Evolutionary conservation across 2,329 filamentous ascomycete genomes (phyloP), one percentile per base, ranked within the genome.

Genomic region (Emergomyces africanus): DNA sequence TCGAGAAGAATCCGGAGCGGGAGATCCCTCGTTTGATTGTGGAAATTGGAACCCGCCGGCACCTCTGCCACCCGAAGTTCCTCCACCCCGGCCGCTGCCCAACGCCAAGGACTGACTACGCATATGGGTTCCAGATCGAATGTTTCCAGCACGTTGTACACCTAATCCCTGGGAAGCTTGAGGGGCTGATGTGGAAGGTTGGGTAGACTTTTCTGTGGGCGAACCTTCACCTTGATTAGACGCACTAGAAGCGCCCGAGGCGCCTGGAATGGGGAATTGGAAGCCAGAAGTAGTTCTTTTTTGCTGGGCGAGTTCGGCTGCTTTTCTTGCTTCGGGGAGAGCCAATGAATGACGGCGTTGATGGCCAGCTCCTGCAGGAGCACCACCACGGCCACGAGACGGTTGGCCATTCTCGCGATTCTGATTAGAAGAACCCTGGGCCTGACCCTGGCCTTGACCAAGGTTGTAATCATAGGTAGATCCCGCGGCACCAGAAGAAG

Each of bases 311-410:
- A 96, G 77, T 73, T 99, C 94, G 60, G 94, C 94, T 54, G 94
- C 94, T 78, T 96, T 97, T 77, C 96, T 97, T 55, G 94, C 94
- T 74, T 99, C 94, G 42, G 91, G 89, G 64, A 99, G 79, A 63
- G 91, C 94, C 64, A 99, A 80, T 23, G 94, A 99, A 76, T 99
- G 94, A 74, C 94, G 87, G 70, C 94, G 85, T 74, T 95, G 88
- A 72, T 99, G 94, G 62, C 92, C 92, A 68, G 85, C 75, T 61
- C 81, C 82, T 60, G 81, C 85, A 62, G 84, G 79, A 61, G 83
- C 80, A 62, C 86, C 86, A 64, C 88, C 87, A 68, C 90, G 86
- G 62, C 87, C 86, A 67, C 89, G 87, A 66, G 89, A 84, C 68
- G 83, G 77, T 68, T 81, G 79, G 65, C 80, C 77, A 70, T 88